Base-by-base conservation (phyloP, 352 stramenopile species). In the Aphanomyces euteiches region DNA sequence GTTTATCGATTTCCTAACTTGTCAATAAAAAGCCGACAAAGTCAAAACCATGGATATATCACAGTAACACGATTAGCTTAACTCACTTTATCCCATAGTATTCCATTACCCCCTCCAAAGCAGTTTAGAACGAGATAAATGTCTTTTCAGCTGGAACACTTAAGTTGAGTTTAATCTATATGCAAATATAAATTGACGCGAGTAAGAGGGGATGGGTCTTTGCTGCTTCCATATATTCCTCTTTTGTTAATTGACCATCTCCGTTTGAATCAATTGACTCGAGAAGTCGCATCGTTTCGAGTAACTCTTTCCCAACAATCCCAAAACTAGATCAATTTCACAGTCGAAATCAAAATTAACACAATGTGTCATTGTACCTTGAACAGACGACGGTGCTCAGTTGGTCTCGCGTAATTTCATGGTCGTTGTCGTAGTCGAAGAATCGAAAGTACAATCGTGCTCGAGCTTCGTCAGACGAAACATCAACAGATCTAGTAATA, bases 401-500 rank as follows among this genome's bases (percentile, higher is more conserved):
- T 36, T 67, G n/a, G 21, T 67, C 59, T 7, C 59, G 59, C 59
- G 59, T 67, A 28, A 67, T 67, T 15, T 50, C 7, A 6, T 13
- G 5, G 21, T 67, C 59, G 59, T 6, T 56, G 19, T 67, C 59
- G 41, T 67, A 67, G n/a, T 67, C 59, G 21, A 56, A 67, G 28
- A 56, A 67, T 6, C 59, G 59, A 67, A 67, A 67, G 59, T 67
- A 67, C 8, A 67, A 67, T 34, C 59, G 59, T 19, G 59, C 34
- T 28, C 58, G 53, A 5, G 28, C n/a, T 15, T 66, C 58, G 58
- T 66, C 58, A 28, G 48, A 41, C 10, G 5, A 34, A 38, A 41
- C 37, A 41, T 66, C 37, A 8, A 58, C 50, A 8, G 37, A n/a
- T 1, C 28, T 28, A 28, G 28, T 28, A 28, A 28, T 28, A 28